Base-by-base conservation (phyloP, 2,329 filamentous ascomycete species). In the Chaetomium sp. region DNA sequence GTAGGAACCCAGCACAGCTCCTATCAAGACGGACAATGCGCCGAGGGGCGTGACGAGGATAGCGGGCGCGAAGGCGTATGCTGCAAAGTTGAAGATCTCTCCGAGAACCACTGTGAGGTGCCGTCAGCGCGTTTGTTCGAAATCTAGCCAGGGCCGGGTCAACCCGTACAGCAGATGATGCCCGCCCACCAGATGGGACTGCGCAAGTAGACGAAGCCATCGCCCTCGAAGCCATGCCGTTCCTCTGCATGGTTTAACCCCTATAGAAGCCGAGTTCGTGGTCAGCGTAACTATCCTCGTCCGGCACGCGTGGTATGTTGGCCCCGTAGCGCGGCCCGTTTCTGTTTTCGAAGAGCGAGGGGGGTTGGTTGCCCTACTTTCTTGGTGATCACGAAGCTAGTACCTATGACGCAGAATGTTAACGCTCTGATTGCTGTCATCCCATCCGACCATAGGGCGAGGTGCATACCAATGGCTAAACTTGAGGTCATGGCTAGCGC, bases 341-440 rank as follows among this genome's bases (percentile, higher is more conserved):
- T 45, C 21, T 49, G 7, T 16, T 27, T 19, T 8, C 5, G 50
- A 42, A 35, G 45, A 27, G 7, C 3, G 42, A 33, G 31, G 55
- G 25, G 31, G 38, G 4, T 55, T 13, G 21, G 54, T 25, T 35
- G 21, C 33, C 45, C n/a, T 81, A 95, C 91, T 86, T 97, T 98
- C 81, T 99, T 99, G 56, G 96, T 99, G 74, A 99, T 97, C 71
- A 99, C 94, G 78, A 99, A 99, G 85, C 93, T 97, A 59, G 92
- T 93, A 75, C 93, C 92, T 95, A 72, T 51, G 65, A 47, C 19
- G n/a, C 38, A 42, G 5, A 5, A 9, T 31, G 55, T 65, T 51
- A 64, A 57, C 31, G 31, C 29, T 42, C 55, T 10, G 21, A 29
- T 62, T 45, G 59, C 10, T 29, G 21, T 62, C 49, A 58, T 70